Conservation (phyloP, 495 filamentous ascomycete species). For the Aspergillus kassunensis region DNA sequence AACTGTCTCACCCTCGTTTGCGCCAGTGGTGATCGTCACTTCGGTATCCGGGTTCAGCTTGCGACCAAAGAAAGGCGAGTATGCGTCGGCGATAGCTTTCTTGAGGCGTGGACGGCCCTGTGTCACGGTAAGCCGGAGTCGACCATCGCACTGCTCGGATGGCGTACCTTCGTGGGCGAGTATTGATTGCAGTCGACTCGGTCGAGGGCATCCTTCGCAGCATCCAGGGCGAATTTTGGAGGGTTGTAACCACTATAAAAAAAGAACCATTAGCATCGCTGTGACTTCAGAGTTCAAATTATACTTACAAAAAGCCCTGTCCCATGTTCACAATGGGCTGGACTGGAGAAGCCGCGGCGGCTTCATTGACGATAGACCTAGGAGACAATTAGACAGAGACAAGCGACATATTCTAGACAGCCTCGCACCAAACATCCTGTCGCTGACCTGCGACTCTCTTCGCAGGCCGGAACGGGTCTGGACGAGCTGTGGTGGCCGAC, state of each 20-base stretch:
- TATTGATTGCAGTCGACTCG: conserved; percentile 99
- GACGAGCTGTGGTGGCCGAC: conserved; percentile 40
- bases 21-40: conserved; percentile 91
- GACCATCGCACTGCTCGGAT: not conserved
- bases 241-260: conserved; percentile 82
- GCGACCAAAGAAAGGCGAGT: conserved; percentile 78
- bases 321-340: conserved; percentile 95
- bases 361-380: conserved; percentile 96
- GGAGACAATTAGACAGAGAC: conserved; percentile 9
- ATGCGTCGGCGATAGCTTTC: conserved; percentile 87
- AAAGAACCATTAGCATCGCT: not conserved
- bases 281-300: not conserved
- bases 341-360: conserved; percentile 72
- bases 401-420: not conserved
- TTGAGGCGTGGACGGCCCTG: conserved; percentile 81
- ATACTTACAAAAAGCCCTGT: conserved; percentile 79
- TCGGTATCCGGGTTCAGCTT: conserved; percentile 83
- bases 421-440: conserved; percentile 86
- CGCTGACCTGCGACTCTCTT: conserved; percentile 71
- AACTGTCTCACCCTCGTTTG: conserved; percentile 71
- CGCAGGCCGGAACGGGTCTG: conserved; percentile 65
- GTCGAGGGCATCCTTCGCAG: conserved; percentile 83
- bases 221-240: conserved; percentile 83
- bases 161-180: conserved; percentile 74
- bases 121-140: not conserved